Base-by-base conservation (phyloP, 2,329 filamentous ascomycete genomes). In the Diaporthe sp. region DNA sequence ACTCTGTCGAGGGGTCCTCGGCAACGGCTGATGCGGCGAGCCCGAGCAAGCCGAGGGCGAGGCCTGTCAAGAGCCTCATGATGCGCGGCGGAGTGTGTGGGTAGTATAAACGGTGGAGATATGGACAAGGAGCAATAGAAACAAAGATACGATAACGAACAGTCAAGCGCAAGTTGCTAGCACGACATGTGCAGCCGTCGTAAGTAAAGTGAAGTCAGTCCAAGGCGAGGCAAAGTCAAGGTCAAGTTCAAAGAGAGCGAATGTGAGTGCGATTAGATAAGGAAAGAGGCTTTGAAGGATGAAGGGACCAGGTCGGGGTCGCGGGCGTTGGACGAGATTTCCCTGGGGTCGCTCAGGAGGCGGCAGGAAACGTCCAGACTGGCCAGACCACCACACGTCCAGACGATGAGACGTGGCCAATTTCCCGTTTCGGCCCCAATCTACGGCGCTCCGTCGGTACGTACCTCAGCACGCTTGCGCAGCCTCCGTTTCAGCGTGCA, bases 21-120 rank as follows among this genome's bases (percentile, higher is more conserved):
- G 91, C 88, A 76, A 89, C 87, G 79, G 90, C 91, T 77, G 87
- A 82, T 77, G 86, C 87, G 75, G 87, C 85, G 72, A 86, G 82
- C 78, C 86, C 86, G 77, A 89, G 80, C 79, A 88, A 83, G 84
- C 86, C 85, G 78, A 85, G 83, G 78, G 86, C 83, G 75, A 89
- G 80, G 77, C 82, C 81, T 81, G 85, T 86, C 78, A 85, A 51
- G 37, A 71, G 61, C 55, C 72, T 74, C 74, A 75, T 75, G 19
- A 1, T 50, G n/a, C 22, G 32, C 27, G 30, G n/a, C 13, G 32
- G 39, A 42, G 44, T 50, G 22, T n/a, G 47, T 32, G 42, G 35
- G 69, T 47, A 30, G 25, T 42, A 32, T 61, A 25, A 25, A 63
- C 32, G 2, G 3, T 44, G 53, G 51, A 55, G 19, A 25, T 63